Base-by-base conservation (phyloP, 2,329 filamentous ascomycete genomes). In the Fusarium hainanense region DNA sequence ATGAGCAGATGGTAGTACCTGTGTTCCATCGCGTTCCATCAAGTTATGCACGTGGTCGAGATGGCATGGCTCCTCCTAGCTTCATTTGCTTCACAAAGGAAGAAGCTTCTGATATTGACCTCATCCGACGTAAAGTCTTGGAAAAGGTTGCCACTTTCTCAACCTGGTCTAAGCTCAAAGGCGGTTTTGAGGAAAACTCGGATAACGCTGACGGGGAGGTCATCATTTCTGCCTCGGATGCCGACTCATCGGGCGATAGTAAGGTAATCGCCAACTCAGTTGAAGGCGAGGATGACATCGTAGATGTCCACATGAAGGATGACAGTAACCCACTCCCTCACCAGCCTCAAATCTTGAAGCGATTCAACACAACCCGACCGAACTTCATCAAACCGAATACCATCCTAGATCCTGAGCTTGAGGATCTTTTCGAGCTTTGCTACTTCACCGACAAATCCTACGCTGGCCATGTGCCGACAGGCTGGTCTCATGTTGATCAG, bases 261-360 rank as follows among this genome's bases (percentile, higher is more conserved):
- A 92, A 91, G 75, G 85, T 97, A 48, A 88, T 91, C 61, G 91
- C 93, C 46, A 87, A 89, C 28, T 97, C 94, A 5, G 87, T 97
- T 3, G 91, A 94, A 77, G 92, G 93, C 12, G 95, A 98, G 78
- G 94, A 98, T 66, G 93, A 93, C 66, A 89, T 98, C 75, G 92
- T 98, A 8, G 93, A 98, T 76, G 90, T 99, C 18, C 92, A 92
- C 1, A 94, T 98, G 90, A 90, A 89, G 55, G 91, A 93, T 72
- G 82, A 83, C 4, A 76, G 76, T 18, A 82, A 85, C 69, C 40
- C 58, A 28, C 55, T 63, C 11, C 58, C 67, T n/a, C 57, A 63
- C 68, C 52, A 63, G 54, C 59, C 79, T 10, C 70, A 73, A 54
- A 56, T 81, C 44, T 77, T 86, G 59, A 83, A 81, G 70, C 77